A percentile compares a stretch with the other conserved stretches of the same genome.
Evolutionary conservation across 345 rosid genomes (phyloP).

Genomic region (Linum lewisii): DNA sequence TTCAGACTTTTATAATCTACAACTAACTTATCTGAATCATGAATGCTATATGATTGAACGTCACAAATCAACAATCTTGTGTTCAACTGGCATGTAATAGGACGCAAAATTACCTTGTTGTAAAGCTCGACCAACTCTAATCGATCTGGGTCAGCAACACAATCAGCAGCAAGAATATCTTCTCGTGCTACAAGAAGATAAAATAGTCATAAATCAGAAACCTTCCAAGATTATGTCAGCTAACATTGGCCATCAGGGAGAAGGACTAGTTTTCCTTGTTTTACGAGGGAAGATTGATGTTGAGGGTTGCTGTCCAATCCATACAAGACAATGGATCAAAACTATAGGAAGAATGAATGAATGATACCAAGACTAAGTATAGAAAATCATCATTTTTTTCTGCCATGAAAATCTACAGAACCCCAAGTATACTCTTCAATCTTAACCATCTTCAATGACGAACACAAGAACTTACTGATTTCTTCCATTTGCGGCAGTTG

Average conservation of each 20-base stretch:
- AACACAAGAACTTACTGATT: constrained; percentile 41
- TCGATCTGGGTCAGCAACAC: constrained; percentile 50
- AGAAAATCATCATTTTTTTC: neutral
- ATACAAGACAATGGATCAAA: neutral
- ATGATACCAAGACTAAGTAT: neutral
- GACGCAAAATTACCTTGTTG: constrained; percentile 43
- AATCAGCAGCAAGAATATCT: constrained; percentile 44
- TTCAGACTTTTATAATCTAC: neutral
- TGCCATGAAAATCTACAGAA: too few species aligned
- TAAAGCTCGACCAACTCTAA: constrained; percentile 37
- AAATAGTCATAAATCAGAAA: constrained; percentile 2
- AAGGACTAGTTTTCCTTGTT: too few species aligned
- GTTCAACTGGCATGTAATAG: neutral
- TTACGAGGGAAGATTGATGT: too few species aligned
- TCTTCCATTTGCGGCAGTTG: constrained; percentile 43
- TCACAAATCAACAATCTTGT: neutral
- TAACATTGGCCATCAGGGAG: too few species aligned
- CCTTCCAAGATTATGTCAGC: constrained; percentile 2
- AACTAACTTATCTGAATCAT: neutral
- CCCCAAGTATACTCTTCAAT: neutral
- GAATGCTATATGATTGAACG: neutral
- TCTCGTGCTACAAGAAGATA: constrained; percentile 43
- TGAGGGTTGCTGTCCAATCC: too few species aligned
- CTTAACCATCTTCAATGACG: too few species aligned
- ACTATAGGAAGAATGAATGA: neutral